Conservation (phyloP, 108 stramenopile species). For the Skeletonema tropicum region DNA sequence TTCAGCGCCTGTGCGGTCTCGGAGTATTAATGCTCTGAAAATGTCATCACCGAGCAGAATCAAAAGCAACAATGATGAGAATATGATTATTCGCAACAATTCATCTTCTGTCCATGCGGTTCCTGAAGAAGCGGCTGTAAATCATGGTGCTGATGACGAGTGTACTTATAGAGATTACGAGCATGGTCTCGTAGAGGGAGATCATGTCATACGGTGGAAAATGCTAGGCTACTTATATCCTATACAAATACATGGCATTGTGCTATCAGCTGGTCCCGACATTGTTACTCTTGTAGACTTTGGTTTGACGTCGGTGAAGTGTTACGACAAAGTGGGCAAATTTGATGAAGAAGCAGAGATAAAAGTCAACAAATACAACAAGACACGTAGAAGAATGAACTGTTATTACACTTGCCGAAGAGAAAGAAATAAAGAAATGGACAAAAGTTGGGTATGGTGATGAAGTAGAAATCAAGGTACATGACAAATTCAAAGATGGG, state of each 20-base stretch:
- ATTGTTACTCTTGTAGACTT: constrained; percentile 62
- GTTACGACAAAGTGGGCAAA: constrained; percentile 31
- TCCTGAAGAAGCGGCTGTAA: background rate
- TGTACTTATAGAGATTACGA: background rate
- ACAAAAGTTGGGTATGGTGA: constrained; percentile 47
- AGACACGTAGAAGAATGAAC: constrained; percentile 51
- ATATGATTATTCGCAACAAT: background rate
- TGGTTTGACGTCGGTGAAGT: constrained; percentile 46
- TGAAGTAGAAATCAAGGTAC: constrained; percentile 36
- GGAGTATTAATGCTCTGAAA: background rate
- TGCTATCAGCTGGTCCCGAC: constrained; percentile 52
- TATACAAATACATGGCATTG: constrained; percentile 66
- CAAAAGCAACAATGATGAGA: background rate
- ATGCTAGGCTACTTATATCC: constrained; percentile 53
- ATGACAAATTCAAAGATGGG: background rate
- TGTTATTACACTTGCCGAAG: constrained; percentile 52
- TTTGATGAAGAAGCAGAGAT: constrained; percentile 26
- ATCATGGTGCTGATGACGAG: background rate
- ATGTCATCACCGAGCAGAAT: background rate
- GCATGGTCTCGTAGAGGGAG: constrained; percentile 51
- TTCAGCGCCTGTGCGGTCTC: background rate
- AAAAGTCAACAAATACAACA: constrained; percentile 9
- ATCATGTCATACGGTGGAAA: constrained; percentile 59
- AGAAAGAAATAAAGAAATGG: constrained; percentile 62
- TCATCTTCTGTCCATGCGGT: constrained; percentile 11